phyloP scores from a whole-genome alignment of 2,329 filamentous ascomycete species.

The Xylaria sp. region DNA sequence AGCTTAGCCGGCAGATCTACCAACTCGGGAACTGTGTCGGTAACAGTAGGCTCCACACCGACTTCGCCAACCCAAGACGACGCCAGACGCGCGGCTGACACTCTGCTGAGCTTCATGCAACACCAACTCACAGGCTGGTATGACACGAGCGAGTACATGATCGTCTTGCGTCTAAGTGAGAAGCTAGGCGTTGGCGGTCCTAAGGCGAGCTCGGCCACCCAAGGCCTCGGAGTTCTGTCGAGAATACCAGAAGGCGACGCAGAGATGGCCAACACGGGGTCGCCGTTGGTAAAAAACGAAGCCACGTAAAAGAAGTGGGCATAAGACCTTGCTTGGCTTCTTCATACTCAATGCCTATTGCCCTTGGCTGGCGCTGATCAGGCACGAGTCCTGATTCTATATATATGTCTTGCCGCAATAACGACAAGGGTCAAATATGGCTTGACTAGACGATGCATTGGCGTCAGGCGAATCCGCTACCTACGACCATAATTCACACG shows the following conservation, averaged over 20 bases:
- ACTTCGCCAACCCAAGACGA: constrained; percentile 84
- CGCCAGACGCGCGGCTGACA: constrained; percentile 81
- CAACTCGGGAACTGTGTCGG: constrained; percentile 48
- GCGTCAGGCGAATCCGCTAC: neutral
- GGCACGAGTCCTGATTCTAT: neutral
- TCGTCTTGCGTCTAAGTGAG: constrained; percentile 84
- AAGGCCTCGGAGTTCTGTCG: constrained; percentile 60
- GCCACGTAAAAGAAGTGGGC: constrained; percentile 47
- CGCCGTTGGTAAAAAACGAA: constrained; percentile 50
- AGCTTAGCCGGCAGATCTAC: constrained; percentile 56
- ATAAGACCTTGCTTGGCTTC: constrained; percentile 27
- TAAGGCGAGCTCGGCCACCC: constrained; percentile 45
- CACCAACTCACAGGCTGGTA: constrained; percentile 70
- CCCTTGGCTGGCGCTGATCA: constrained; percentile 9
- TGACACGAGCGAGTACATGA: constrained; percentile 80
- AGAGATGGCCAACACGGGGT: constrained; percentile 56
- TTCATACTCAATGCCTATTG: constrained; percentile 6
- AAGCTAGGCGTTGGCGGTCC: constrained; percentile 72
- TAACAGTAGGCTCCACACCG: constrained; percentile 64
- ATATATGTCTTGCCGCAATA: neutral
- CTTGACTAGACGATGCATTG: neutral
- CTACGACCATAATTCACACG: constrained; percentile 19
- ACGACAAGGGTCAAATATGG: neutral
- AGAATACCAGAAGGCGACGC: constrained; percentile 67
- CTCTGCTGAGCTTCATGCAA: constrained; percentile 84